A percentile compares a stretch with the other conserved stretches of the same genome.
phyloP scores from a whole-genome alignment of 1,284 basidiomycete genomes.

The Boletus subluridellus region DNA sequence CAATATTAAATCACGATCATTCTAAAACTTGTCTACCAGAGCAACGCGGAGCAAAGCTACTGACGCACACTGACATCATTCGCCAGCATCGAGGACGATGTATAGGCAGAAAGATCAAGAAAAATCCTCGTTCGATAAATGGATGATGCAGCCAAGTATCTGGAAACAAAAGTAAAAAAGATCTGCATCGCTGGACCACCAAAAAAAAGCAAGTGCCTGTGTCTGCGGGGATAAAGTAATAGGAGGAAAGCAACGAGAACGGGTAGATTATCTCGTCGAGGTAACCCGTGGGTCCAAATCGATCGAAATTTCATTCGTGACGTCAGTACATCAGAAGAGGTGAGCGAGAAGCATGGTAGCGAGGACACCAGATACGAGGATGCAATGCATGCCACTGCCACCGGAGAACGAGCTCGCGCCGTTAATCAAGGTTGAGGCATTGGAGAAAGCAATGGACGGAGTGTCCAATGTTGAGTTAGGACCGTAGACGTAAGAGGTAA shows the following conservation, averaged over 20 bases:
- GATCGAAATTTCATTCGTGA: neutral
- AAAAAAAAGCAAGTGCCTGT: neutral
- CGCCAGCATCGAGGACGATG: neutral
- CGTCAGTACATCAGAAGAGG: constrained; percentile 23
- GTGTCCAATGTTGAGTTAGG: constrained; percentile 49
- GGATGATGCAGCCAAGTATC: neutral
- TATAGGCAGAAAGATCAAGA: neutral
- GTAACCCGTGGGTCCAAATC: neutral
- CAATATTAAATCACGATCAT: neutral
- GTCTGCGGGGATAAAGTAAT: neutral
- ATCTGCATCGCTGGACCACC: neutral
- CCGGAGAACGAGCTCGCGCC: constrained; percentile 26
- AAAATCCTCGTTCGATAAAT: neutral
- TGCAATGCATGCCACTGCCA: constrained; percentile 13
- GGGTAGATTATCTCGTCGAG: neutral
- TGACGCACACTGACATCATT: neutral
- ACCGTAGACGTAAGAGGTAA: constrained; percentile 62
- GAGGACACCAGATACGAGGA: constrained; percentile 17
- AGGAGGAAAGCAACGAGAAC: neutral
- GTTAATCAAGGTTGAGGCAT: constrained; percentile 49
- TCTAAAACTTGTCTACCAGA: neutral
- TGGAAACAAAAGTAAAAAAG: neutral
- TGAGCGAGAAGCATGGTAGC: constrained; percentile 25
- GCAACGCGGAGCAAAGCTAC: neutral
- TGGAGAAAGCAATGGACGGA: constrained; percentile 53